Percentiles rank a stretch among this genome's conserved stretches.
Conservation (phyloP, 2,329 filamentous ascomycete species). For the Dothideomycetes sp. region DNA sequence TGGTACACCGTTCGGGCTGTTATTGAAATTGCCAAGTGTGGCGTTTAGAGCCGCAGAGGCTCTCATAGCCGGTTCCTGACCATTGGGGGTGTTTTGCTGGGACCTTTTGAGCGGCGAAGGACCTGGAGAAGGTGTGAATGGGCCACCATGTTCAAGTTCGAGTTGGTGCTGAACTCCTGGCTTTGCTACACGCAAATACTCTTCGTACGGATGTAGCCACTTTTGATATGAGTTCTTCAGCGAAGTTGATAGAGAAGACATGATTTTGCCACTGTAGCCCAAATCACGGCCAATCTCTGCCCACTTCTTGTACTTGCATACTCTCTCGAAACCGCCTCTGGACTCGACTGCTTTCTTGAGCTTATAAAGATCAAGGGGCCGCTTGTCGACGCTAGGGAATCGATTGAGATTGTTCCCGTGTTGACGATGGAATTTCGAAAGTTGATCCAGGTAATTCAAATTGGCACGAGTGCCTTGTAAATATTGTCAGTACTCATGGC, state of each 20-base stretch:
- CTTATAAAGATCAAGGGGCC: conserved; percentile 87
- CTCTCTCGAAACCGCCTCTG: conserved; percentile 86
- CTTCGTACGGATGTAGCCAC: conserved; percentile 94
- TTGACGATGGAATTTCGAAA: conserved; percentile 94
- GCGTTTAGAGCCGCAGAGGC: conserved; percentile 47
- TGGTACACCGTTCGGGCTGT: conserved; percentile 11
- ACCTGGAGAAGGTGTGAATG: conserved; percentile 68
- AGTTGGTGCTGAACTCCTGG: conserved; percentile 94
- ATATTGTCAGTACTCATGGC: too few species aligned
- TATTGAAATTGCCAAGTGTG: conserved; percentile 19
- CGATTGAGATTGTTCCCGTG: conserved; percentile 89
- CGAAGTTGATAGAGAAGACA: conserved; percentile 95
- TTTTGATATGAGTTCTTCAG: conserved; percentile 96
- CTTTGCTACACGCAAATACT: conserved; percentile 82
- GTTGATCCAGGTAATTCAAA: conserved; percentile 87
- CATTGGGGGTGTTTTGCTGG: conserved; percentile 34
- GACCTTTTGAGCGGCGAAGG: conserved; percentile 59
- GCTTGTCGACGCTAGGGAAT: conserved; percentile 94
- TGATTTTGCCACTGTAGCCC: conserved; percentile 98
- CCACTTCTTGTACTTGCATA: conserved; percentile 98
- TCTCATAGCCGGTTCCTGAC: conserved; percentile 50
- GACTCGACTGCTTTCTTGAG: conserved; percentile 95
- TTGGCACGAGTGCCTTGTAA: conserved; percentile 92
- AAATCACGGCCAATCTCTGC: conserved; percentile 94
- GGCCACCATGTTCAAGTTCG: conserved; percentile 85